Conservation (phyloP, 495 filamentous ascomycete genomes). For the Polyplosphaeria fusca region DNA sequence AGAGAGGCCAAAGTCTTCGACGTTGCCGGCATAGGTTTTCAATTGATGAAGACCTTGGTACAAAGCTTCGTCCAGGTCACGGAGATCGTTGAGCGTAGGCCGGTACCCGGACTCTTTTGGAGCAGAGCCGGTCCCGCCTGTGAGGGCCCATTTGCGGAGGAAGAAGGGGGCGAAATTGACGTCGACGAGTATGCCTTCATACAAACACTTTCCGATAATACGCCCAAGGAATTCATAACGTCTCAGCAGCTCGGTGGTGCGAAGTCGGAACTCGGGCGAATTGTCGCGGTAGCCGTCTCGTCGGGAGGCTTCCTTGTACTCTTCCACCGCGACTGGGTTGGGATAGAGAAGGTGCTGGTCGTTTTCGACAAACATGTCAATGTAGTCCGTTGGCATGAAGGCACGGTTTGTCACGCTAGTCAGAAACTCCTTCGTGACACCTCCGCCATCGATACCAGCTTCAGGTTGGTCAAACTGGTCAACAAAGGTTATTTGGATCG, state of each 20-base stretch:
- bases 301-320: conserved; percentile 58
- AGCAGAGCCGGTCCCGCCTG: conserved; percentile 60
- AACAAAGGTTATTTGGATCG: conserved; percentile 95
- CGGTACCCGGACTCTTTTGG: conserved; percentile 69
- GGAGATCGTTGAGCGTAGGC: conserved; percentile 86
- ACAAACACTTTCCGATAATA: conserved; percentile 93
- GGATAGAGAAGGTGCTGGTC: conserved; percentile 88
- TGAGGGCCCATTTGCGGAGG: conserved; percentile 87
- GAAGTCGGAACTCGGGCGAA: conserved; percentile 53
- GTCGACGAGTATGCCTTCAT: conserved; percentile 95
- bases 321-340: conserved; percentile 77
- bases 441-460: conserved; percentile 94
- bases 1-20: conserved; percentile 75
- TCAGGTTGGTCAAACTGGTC: conserved; percentile 84
- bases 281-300: conserved; percentile 53
- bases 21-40: conserved; percentile 84
- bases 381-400: conserved; percentile 56
- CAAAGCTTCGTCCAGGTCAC: conserved; percentile 87
- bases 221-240: conserved; percentile 91
- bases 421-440: conserved; percentile 96
- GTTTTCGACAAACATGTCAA: conserved; percentile 75
- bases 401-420: conserved; percentile 86
- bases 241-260: conserved; percentile 60
- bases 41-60: conserved; percentile 87
- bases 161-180: conserved; percentile 94